phyloP scores from a whole-genome alignment of 2,329 filamentous ascomycete species.

The Calonectria naviculata region DNA sequence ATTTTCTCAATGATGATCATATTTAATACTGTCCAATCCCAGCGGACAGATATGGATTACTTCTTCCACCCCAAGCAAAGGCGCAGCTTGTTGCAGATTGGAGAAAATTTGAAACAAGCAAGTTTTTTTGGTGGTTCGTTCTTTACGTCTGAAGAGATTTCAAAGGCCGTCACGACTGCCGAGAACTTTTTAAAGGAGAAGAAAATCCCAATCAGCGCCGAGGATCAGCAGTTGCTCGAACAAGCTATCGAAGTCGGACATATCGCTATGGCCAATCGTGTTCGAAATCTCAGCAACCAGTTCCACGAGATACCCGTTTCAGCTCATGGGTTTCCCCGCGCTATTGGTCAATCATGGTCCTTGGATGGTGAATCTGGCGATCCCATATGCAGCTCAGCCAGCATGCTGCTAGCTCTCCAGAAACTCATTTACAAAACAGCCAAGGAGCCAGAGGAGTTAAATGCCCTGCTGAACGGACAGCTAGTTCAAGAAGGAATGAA shows the following conservation, averaged over 20 bases:
- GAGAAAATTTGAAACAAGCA: slow-evolving; percentile 83
- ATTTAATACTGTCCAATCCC: slow-evolving; percentile 89
- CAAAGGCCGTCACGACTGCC: slow-evolving; percentile 72
- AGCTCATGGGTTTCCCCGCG: slow-evolving; percentile 73
- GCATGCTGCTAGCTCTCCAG: slow-evolving; percentile 64
- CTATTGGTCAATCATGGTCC: slow-evolving; percentile 73
- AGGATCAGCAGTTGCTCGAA: slow-evolving; percentile 70
- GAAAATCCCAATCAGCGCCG: slow-evolving; percentile 65
- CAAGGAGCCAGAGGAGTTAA: slow-evolving; percentile 55
- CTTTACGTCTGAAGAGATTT: slow-evolving; percentile 72
- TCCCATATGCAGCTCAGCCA: slow-evolving; percentile 59
- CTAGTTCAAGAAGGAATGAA: slow-evolving; percentile 52
- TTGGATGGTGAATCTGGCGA: slow-evolving; percentile 67
- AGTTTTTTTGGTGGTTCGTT: slow-evolving; percentile 89
- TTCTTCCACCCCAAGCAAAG: slow-evolving; percentile 85
- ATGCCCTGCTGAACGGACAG: slow-evolving; percentile 60
- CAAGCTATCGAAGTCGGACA: slow-evolving; percentile 76
- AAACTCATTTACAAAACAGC: slow-evolving; percentile 60
- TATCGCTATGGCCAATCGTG: slow-evolving; percentile 65
- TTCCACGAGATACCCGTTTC: slow-evolving; percentile 85
- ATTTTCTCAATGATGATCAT: slow-evolving; percentile 87
- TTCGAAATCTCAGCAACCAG: slow-evolving; percentile 74
- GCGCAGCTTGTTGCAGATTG: slow-evolving; percentile 73
- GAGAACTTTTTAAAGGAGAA: slow-evolving; percentile 74
- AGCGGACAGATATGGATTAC: slow-evolving; percentile 85